Evolutionary conservation across 2,329 filamentous ascomycete species (phyloP), one percentile per base, ranked within the genome.

Genomic region (Gnomoniopsis sp.): DNA sequence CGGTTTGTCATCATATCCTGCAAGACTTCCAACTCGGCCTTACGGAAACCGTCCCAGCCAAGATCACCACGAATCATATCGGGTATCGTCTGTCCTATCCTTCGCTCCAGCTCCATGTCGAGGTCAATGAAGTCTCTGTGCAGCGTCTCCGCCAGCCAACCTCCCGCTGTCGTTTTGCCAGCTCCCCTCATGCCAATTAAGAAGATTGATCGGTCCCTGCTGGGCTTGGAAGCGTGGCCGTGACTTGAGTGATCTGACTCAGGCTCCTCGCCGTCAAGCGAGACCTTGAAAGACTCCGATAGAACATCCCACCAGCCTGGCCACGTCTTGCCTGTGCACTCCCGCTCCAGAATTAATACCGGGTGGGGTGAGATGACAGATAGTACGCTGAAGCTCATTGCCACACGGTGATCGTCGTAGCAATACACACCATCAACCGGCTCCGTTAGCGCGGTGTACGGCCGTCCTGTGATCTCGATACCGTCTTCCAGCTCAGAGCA

Each of bases 261-360:
- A 7, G 74, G 71, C 65, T 96, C 91, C 38, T 88, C 84, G 14
- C 95, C 95, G 61, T 88, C 83, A n/a, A 98, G 77, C 30, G 81
- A 75, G 30, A 90, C 89, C 36, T 86, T 81, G 77, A 97, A 99
- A 15, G 85, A 83, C 65, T 89, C 86, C 22, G 88, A 87, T 57
- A 98, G 76, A 19, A 88, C 86, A 72, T 99, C 95, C 95, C 95
- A 99, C 91, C 95, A 99, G 11, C 93, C 95, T 0, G 95, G 95
- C 95, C 95, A 99, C 2, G 95, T 99, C 80, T 99, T 99, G 44
- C 90, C 93, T 2, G 91, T 90, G 71, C 95, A 99, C 68, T 96
- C 92, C 61, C 92, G 89, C 71, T 99, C 95, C 2, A 90, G 82
- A 53, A 99, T 86, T 17, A 96, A 75, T 0, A 91, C 88, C 0